Conservation (phyloP, 2,329 filamentous ascomycete species). For the Aureobasidium leucospermi region DNA sequence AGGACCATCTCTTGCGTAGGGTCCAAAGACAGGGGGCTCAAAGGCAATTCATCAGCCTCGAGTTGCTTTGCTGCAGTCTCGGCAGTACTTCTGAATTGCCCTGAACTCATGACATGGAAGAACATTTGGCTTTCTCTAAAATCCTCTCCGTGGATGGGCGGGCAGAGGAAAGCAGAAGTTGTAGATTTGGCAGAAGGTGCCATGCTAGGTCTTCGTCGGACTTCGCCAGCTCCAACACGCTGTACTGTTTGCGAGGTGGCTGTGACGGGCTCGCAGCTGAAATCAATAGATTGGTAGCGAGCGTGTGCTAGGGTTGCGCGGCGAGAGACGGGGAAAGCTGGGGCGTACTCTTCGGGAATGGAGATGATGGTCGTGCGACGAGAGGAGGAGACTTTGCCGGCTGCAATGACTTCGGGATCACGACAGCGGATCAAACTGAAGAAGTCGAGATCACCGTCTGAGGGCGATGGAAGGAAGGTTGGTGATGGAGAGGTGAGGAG, state of each 20-base stretch:
- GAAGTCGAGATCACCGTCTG: not conserved
- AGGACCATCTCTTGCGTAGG: not conserved
- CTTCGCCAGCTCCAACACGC: not conserved
- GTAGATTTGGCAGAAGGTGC: not conserved
- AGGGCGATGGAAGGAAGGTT: not conserved
- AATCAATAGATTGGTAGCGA: not conserved
- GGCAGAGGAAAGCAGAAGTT: slow-evolving; percentile 2
- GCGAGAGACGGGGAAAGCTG: not conserved
- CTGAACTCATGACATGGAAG: slow-evolving; percentile 10
- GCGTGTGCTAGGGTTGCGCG: not conserved
- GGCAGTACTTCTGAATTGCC: not conserved
- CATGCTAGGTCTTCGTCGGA: slow-evolving; percentile 3
- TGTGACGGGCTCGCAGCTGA: not conserved
- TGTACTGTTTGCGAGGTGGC: not conserved
- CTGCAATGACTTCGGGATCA: not conserved
- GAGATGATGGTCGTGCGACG: not conserved
- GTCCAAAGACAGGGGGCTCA: not conserved
- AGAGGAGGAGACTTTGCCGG: not conserved
- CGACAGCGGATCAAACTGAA: not conserved
- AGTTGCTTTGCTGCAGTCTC: not conserved
- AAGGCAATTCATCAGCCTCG: not conserved
- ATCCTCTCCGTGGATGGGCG: not conserved
- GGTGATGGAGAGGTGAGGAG: not conserved
- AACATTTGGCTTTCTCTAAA: not conserved
- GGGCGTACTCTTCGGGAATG: not conserved